These are phyloP conservation scores for Saturnispora dispora DNA, from an alignment of 805 yeast genomes.

Conservation along the genomic window DNA sequence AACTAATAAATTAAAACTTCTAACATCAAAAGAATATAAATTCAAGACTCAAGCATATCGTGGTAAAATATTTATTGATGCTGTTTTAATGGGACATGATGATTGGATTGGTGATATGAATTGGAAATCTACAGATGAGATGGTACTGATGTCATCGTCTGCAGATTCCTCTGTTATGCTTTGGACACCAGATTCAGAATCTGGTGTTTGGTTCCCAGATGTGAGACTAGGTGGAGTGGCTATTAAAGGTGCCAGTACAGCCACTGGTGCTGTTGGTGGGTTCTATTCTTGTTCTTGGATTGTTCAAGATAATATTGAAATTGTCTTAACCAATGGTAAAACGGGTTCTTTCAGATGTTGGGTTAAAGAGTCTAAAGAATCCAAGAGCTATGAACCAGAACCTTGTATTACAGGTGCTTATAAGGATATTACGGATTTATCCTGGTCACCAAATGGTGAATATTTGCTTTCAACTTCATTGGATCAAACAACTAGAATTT, in stretches of 20 bases:
- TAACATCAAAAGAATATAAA: conserved; percentile 67
- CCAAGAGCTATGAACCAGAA: conserved; percentile 24
- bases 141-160: conserved; percentile 69
- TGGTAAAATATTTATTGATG: conserved; percentile 68
- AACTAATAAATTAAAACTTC: conserved; percentile 38
- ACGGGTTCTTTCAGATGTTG: conserved; percentile 91
- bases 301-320: conserved; percentile 28
- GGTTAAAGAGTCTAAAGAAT: conserved; percentile 30
- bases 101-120: conserved; percentile 86
- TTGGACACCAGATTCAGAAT: conserved; percentile 81
- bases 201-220: conserved; percentile 85
- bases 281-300: conserved; percentile 68
- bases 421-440: conserved; percentile 63
- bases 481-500: conserved; percentile 89
- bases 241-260: conserved; percentile 95
- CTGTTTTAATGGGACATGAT: conserved; percentile 94
- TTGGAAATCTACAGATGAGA: conserved; percentile 60
- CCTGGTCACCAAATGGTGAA: conserved; percentile 63
- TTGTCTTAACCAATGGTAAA: conserved; percentile 73
- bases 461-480: conserved; percentile 70
- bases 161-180: conserved; percentile 90
- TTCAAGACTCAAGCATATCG: conserved; percentile 35
- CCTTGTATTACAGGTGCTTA: conserved; percentile 71
- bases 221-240: conserved; percentile 84
- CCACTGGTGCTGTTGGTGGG: conserved; percentile 85